Conservation (phyloP, 768 basidiomycete species). For the Trametes cinnabarina region DNA sequence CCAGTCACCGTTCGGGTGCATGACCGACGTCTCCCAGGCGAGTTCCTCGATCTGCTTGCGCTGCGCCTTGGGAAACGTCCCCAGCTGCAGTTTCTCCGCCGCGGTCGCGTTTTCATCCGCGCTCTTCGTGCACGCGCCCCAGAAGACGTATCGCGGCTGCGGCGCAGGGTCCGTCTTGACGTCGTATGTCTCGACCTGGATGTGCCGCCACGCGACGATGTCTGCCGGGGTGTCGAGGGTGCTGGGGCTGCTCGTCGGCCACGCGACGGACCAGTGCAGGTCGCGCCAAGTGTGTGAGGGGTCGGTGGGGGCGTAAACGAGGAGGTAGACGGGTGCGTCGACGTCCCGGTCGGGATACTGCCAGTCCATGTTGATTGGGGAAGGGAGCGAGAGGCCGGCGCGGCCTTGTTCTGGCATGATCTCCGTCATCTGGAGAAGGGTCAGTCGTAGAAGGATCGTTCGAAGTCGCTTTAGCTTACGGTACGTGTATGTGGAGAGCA, state of each 20-base stretch:
- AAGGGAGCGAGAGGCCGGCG: background rate
- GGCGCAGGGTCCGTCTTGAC: background rate
- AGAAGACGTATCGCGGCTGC: slow-evolving; percentile 4
- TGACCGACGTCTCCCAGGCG: background rate
- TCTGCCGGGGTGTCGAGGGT: no score
- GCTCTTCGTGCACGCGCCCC: slow-evolving; percentile 3
- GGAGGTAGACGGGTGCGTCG: background rate
- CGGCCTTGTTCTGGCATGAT: background rate
- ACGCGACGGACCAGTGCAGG: slow-evolving; percentile 1
- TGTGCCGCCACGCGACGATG: background rate
- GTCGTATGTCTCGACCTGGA: background rate
- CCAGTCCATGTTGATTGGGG: slow-evolving; percentile 1
- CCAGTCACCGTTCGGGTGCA: background rate
- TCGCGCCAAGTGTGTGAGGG: background rate
- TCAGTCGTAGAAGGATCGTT: no score
- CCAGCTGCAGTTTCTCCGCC: background rate
- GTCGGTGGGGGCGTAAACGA: background rate
- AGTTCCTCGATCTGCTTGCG: background rate
- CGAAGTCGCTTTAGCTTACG: no score
- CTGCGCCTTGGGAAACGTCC: background rate
- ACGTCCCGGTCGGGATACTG: background rate
- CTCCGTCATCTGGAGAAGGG: background rate
- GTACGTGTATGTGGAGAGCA: no score
- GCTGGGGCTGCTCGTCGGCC: background rate
- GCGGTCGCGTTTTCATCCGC: background rate